Evolutionary conservation across 495 filamentous ascomycete species (phyloP), one percentile per base, ranked within the genome.

Genomic region (Xylaria bambusicola): DNA sequence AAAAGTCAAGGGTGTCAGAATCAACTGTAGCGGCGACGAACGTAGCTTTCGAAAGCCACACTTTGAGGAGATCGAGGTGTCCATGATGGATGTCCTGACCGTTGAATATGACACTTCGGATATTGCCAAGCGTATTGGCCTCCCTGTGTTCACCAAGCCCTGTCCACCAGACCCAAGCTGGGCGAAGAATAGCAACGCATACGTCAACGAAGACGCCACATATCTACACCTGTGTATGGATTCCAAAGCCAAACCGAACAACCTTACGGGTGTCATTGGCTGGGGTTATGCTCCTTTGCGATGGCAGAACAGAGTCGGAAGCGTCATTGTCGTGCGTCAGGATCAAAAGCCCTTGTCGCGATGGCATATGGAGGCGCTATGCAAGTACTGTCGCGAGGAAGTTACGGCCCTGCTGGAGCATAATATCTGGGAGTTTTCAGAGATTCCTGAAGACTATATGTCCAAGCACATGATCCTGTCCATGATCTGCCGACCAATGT

Each of bases 21-120:
- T 74, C 59, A 73, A 70, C 38, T 76, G 72, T 48, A 5, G 60
- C 17, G 67, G 72, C 24, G 72, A 74, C 51, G 55, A 61, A 42
- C 60, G 58, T 40, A 49, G 63, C 8, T 45, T 44, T n/a, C 58
- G 58, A 18, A 60, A 46, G 33, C 58, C 64, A n/a, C 49, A 60
- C 13, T 74, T 71, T 27, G 66, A 72, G 49, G 58, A 62, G 20
- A 51, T 71, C 18, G 59, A 72, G 13, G 27, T 73, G 29, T 33
- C 65, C 20, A 3, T 33, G 4, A 60, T 36, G 8, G 47, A 66
- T 46, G 23, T 33, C 18, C 56, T 66, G 21, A 62, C 62, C 56
- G 24, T n/a, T n/a, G 36, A 44, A 0, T 17, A 60, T 44, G 55
- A 57, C 31, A 50, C 41, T 15, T 62, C 56, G 15, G 56, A 62